Percentiles rank a stretch among this genome's conserved stretches.
Conservation (phyloP, 1,284 basidiomycete genomes). For the Ceratobasidium sp. region DNA sequence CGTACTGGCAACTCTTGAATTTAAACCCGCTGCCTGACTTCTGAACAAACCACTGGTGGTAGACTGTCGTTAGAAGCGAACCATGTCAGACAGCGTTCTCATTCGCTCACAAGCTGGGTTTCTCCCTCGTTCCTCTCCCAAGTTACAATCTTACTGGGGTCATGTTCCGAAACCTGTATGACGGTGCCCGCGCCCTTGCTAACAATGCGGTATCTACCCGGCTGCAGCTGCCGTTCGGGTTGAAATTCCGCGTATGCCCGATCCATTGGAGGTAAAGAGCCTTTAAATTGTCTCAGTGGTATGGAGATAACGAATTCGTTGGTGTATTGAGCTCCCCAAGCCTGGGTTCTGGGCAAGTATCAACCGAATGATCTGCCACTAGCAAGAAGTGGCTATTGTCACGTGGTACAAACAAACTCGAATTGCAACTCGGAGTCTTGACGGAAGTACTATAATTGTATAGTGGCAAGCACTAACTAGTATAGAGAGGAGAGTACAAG, state of each 20-base stretch:
- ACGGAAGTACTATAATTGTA: too few relatives aligned
- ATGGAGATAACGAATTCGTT: too few relatives aligned
- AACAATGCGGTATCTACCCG: slow-evolving; percentile 29
- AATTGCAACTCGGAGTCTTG: too few relatives aligned
- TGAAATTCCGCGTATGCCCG: neutral
- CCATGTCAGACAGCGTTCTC: neutral
- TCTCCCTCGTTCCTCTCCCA: slow-evolving; percentile 20
- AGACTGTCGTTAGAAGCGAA: neutral
- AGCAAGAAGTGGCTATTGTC: too few relatives aligned
- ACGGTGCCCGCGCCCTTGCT: slow-evolving; percentile 14
- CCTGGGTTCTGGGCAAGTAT: too few relatives aligned
- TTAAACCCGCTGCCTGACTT: slow-evolving; percentile 17
- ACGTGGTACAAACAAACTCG: too few relatives aligned
- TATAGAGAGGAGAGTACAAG: too few relatives aligned
- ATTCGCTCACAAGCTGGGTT: slow-evolving; percentile 9
- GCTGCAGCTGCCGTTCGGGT: slow-evolving; percentile 3
- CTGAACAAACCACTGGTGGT: slow-evolving; percentile 34
- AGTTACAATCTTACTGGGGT: slow-evolving; percentile 13
- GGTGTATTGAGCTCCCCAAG: too few relatives aligned
- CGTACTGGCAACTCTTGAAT: slow-evolving; percentile 24
- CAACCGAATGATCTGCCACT: too few relatives aligned
- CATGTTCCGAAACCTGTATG: slow-evolving; percentile 28
- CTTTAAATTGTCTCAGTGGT: too few relatives aligned
- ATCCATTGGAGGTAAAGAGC: neutral
- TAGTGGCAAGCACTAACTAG: too few relatives aligned